phyloP scores from a whole-genome alignment of 331 rosid species.

The Malus hybrid region DNA sequence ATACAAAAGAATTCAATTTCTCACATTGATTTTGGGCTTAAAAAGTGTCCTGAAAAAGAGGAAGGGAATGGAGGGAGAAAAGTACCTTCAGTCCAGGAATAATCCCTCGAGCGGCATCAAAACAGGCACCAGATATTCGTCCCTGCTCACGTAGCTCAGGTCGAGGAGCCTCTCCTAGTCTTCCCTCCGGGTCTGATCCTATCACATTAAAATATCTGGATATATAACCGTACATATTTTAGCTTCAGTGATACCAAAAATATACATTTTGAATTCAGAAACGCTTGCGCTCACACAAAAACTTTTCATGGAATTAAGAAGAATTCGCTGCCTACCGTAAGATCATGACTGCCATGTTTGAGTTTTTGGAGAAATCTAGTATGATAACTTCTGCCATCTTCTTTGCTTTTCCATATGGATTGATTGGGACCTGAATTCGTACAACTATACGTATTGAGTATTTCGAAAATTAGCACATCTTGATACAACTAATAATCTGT shows the following conservation, averaged over 20 bases:
- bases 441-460: background rate
- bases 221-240: background rate
- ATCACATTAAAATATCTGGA: slow-evolving; percentile 44
- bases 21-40: background rate
- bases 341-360: slow-evolving; percentile 91
- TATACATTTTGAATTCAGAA: background rate
- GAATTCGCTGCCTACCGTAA: slow-evolving; percentile 42
- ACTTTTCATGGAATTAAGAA: too few species aligned
- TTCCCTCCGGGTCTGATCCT: slow-evolving; percentile 49
- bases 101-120: slow-evolving; percentile 46
- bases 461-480: background rate
- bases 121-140: slow-evolving; percentile 49
- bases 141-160: slow-evolving; percentile 48
- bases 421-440: slow-evolving; percentile 59
- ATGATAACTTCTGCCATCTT: slow-evolving; percentile 97
- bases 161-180: slow-evolving; percentile 49
- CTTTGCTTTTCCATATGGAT: slow-evolving; percentile 96
- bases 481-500: too few species aligned
- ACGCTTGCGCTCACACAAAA: background rate
- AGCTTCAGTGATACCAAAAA: background rate
- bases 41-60: background rate
- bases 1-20: background rate
- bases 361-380: slow-evolving; percentile 75
- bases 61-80: background rate
- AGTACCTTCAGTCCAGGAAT: slow-evolving; percentile 37